Evolutionary conservation across 2,329 filamentous ascomycete genomes (phyloP), one percentile per base, ranked within the genome.

Genomic region (Diplodia corticola): DNA sequence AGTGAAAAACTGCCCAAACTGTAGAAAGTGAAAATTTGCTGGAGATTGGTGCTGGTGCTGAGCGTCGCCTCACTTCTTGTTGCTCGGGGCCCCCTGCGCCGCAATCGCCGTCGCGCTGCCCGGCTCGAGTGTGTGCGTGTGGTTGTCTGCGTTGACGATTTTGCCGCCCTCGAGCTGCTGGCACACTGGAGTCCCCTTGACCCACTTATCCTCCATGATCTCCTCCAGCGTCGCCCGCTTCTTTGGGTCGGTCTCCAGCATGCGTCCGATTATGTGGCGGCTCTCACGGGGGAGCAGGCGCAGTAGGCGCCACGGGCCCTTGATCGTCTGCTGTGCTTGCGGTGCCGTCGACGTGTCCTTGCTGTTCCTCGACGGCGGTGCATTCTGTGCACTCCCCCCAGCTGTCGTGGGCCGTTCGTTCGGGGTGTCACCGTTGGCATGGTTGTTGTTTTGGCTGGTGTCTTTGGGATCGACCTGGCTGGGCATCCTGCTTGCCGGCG

Each of bases 241-340:
- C 74, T 87, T 90, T 0, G 93, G 92, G 72, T 97, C 88, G 60
- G 97, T 84, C 73, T 95, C 92, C 40, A 99, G 85, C 95, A 99
- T 99, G 66, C 91, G 86, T 51, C 92, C 89, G 65, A 99, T 90
- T 69, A 99, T 93, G 75, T 94, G 89, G 61, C 95, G 85, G 70
- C 90, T 96, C 79, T 98, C 95, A 67, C 94, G 85, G 0, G 95
- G 95, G 10, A 99, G 83, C 40, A 98, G 82, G 49, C 95, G 88
- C 33, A 99, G 82, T 50, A 99, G 86, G 54, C 95, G 87, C 91
- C 94, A 96, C 2, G 95, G 95, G 0, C 95, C 95, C 73, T 93
- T 92, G 71, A 99, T 96, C 0, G 92, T 87, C 33, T 80, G 77
- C 55, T 80, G 79, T 53, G 68, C 64, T 75, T 93, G 90, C 73